Conservation (phyloP, 352 stramenopile genomes). For the Phytopythium ostracodes region DNA sequence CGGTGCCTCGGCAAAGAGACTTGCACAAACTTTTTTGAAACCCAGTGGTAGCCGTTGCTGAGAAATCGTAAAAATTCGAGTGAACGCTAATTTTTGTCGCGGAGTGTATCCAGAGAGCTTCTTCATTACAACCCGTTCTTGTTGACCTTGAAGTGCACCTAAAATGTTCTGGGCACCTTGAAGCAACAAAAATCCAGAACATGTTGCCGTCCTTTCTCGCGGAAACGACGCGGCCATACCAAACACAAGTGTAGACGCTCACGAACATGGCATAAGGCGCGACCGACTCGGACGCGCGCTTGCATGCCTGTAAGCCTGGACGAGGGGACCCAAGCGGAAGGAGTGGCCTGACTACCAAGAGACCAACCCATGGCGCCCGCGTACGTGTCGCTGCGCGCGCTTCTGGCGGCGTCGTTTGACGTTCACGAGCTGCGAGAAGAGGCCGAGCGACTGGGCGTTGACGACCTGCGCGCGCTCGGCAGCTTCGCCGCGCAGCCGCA, state of each 20-base stretch:
- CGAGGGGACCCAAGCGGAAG: background rate
- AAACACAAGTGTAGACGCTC: background rate
- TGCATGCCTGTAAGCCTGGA: background rate
- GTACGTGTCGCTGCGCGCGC: background rate
- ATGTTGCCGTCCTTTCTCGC: background rate
- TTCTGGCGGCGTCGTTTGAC: constrained; percentile 9
- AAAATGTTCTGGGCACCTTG: too few species aligned
- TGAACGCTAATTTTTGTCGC: too few species aligned
- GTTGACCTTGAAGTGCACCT: too few species aligned
- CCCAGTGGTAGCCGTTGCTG: too few species aligned
- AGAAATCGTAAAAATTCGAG: too few species aligned
- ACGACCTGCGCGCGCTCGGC: constrained; percentile 40
- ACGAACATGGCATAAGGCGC: background rate
- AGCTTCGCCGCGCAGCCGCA: constrained; percentile 40
- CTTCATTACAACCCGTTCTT: too few species aligned
- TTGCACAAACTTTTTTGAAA: too few species aligned
- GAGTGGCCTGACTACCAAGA: background rate
- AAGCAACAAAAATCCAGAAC: background rate
- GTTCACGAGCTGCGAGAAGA: constrained; percentile 14
- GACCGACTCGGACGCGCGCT: background rate
- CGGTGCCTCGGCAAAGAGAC: too few species aligned
- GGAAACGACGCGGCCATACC: background rate
- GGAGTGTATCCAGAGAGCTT: too few species aligned
- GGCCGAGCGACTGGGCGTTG: constrained; percentile 25
- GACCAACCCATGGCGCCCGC: background rate